Conservation (phyloP, 208 protist species). For the Leishmania amazonensis region DNA sequence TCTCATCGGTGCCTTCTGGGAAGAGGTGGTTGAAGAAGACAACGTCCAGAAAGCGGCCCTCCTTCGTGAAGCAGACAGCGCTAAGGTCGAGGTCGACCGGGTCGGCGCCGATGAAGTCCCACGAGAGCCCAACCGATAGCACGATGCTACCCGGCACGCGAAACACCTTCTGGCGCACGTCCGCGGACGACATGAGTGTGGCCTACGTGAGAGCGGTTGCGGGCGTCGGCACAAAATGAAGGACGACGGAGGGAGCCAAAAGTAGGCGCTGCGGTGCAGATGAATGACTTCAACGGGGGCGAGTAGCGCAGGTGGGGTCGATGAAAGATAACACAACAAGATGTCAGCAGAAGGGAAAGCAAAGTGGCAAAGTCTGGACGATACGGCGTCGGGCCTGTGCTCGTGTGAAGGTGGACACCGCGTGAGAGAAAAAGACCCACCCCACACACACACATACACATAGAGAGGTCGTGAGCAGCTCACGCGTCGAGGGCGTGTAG, state of each 20-base stretch:
- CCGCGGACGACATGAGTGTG: constrained; percentile 36
- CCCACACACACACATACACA: background rate
- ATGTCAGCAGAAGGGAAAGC: background rate
- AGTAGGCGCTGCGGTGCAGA: background rate
- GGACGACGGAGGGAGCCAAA: constrained; percentile 5
- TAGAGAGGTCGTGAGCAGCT: background rate
- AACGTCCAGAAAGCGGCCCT: constrained; percentile 75
- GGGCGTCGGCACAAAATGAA: background rate
- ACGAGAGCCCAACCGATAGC: constrained; percentile 71
- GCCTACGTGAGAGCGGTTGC: background rate
- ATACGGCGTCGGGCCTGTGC: background rate
- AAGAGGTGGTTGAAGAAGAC: constrained; percentile 90
- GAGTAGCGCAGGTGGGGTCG: background rate
- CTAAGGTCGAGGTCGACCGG: constrained; percentile 84
- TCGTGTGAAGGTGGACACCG: background rate
- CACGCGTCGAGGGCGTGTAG: background rate
- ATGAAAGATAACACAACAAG: background rate
- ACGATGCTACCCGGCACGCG: constrained; percentile 68
- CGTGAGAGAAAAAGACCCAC: background rate
- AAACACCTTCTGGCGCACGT: constrained; percentile 86
- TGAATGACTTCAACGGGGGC: background rate
- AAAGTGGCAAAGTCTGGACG: background rate
- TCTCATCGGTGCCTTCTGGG: constrained; percentile 56
- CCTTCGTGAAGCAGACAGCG: constrained; percentile 75
- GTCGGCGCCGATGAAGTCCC: constrained; percentile 78